Base-by-base conservation (phyloP, 768 basidiomycete species). In the Macrocybe gigantea region DNA sequence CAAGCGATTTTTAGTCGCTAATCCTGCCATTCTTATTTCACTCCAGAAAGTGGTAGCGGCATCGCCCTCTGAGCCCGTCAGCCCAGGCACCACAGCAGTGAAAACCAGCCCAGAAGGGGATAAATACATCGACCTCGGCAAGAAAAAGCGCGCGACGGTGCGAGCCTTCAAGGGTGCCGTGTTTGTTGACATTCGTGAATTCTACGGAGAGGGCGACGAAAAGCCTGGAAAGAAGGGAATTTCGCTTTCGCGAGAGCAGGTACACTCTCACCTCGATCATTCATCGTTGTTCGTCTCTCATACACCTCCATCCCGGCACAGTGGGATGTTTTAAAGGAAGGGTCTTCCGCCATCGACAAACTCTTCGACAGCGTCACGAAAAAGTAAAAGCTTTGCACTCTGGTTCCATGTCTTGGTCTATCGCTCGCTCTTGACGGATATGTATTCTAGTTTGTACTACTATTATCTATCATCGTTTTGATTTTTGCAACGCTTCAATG, bases 201-300 rank as follows among this genome's bases (percentile, higher is more conserved):
- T 75, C 55, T 92, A 85, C 45, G 60, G 64, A 14, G 69, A 65
- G 6, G 64, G 75, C 1, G 79, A 82, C 5, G 73, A 78, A 53
- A 88, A 84, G 52, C 88, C 89, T 0, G 86, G 87, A 0, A 91
- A 88, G 64, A 92, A 90, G 56, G 89, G 88, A 7, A 85, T 91
- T 44, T 75, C 83, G 0, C 69, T 92, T 29, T 62, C 67, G 10
- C 41, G 67, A 2, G 87, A 89, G 13, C 86, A 88, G 73, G 84
- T 84, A 52, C 40, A 68, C 58, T 5, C 5, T 11, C 32, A 22
- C 42, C 40, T 33, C 11, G 32, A 7, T 2, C 13, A 4, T 50
- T 33, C 30, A 7, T 41, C 14, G 1, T 7, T 44, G 11, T 13
- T 13, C 13, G 30, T 14, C 32, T 7, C 12, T 55, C 8, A 33